These are phyloP conservation scores for Dendrocalamus latiflorus DNA, from an alignment of 202 grass and related monocot genomes.

Conservation along the genomic window DNA sequence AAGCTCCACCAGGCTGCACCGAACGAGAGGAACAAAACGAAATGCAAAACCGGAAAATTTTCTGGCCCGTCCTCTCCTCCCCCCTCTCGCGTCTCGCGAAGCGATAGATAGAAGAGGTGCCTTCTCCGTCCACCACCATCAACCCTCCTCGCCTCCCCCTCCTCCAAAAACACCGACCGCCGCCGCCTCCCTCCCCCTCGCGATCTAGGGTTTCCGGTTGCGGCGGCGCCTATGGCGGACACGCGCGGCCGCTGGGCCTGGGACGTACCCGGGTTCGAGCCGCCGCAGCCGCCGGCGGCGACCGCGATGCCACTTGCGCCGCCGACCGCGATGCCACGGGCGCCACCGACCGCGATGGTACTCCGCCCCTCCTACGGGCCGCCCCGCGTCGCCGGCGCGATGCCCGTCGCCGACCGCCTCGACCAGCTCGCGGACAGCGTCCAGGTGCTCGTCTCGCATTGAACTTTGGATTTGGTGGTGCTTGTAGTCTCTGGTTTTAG, in stretches of 20 bases:
- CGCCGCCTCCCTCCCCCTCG: background rate
- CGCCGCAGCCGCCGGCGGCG: conserved; percentile 32
- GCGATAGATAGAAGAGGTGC: conserved; percentile 47
- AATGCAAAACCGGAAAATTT: conserved; percentile 47
- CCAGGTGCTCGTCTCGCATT: conserved; percentile 45
- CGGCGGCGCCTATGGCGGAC: conserved; percentile 62
- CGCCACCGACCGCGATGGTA: conserved; percentile 36
- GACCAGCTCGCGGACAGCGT: conserved; percentile 72
- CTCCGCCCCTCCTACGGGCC: background rate
- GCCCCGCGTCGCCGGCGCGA: conserved; percentile 3
- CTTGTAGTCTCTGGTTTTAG: background rate
- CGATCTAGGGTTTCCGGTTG: conserved; percentile 73
- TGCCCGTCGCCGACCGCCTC: conserved; percentile 44
- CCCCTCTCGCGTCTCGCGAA: conserved; percentile 39
- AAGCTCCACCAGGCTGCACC: background rate
- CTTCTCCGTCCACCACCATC: conserved; percentile 11
- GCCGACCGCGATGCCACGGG: conserved; percentile 33
- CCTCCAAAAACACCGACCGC: too few relatives aligned
- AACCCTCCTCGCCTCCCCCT: background rate
- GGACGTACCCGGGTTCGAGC: conserved; percentile 87
- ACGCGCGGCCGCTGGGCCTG: conserved; percentile 71
- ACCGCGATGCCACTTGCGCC: background rate
- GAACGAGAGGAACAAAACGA: conserved; percentile 32
- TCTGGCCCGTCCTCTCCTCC: conserved; percentile 59
- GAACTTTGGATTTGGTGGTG: background rate